Evolutionary conservation across 345 rosid species (phyloP).

Genomic region (Aethionema arabicum): DNA sequence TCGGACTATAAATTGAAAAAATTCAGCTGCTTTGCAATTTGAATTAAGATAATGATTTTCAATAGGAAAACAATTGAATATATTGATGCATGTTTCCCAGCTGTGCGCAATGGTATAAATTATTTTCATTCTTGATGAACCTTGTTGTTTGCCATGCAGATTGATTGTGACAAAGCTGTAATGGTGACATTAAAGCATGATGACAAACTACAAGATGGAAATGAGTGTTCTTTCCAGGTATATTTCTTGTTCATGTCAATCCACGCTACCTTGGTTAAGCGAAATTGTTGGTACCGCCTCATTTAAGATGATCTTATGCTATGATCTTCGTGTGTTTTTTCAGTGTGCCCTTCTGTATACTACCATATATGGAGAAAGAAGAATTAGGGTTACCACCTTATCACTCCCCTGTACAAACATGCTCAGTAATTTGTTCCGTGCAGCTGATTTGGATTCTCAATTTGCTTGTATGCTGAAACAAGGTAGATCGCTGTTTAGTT

Average conservation of each 20-base stretch:
- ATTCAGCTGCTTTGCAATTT: conserved; percentile 9
- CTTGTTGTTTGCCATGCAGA: conserved; percentile 78
- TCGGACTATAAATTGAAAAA: conserved; percentile 5
- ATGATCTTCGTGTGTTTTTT: conserved; percentile 10
- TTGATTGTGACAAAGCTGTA: conserved; percentile 92
- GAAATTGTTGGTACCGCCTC: not conserved
- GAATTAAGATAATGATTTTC: conserved; percentile 1
- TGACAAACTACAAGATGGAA: conserved; percentile 91
- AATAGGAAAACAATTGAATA: not conserved
- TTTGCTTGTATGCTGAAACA: conserved; percentile 94
- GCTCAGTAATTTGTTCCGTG: conserved; percentile 85
- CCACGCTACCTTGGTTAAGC: not conserved
- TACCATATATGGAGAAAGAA: conserved; percentile 86
- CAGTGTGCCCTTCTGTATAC: conserved; percentile 64
- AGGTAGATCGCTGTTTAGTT: conserved; percentile 42
- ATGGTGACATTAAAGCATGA: conserved; percentile 94
- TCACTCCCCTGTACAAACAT: conserved; percentile 90
- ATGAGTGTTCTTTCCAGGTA: conserved; percentile 97
- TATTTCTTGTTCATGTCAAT: conserved; percentile 4
- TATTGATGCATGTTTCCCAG: conserved; percentile 9
- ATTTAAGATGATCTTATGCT: not conserved
- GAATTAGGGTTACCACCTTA: conserved; percentile 87
- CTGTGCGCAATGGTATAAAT: conserved; percentile 16
- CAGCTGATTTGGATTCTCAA: conserved; percentile 95
- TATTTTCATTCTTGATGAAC: conserved; percentile 22